Percentiles rank a stretch among this genome's conserved stretches.
These are phyloP conservation scores for Priceomyces carsonii DNA, from an alignment of 805 yeast genomes.

Conservation along the genomic window DNA sequence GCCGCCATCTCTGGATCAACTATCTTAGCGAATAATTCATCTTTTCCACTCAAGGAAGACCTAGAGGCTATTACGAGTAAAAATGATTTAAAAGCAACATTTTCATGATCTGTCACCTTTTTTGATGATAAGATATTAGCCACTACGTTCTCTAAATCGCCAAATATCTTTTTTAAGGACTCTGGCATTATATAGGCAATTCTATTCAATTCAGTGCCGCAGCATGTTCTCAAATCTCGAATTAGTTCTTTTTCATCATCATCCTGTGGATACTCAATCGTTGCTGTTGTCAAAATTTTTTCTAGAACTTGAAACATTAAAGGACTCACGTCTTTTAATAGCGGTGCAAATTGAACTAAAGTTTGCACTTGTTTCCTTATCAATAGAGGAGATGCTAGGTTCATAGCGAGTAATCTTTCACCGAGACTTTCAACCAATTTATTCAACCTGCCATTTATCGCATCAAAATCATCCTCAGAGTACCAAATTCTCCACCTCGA, in stretches of 20 bases:
- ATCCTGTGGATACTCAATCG: conserved; percentile 71
- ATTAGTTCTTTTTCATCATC: conserved; percentile 75
- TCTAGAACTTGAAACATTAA: conserved; percentile 84
- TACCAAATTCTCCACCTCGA: conserved; percentile 97
- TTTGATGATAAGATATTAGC: conserved; percentile 64
- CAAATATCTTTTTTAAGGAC: conserved; percentile 74
- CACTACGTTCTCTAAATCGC: conserved; percentile 81
- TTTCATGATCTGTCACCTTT: conserved; percentile 85
- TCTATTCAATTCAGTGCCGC: conserved; percentile 93
- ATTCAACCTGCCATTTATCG: conserved; percentile 51
- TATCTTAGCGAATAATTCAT: conserved; percentile 75
- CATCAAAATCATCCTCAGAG: conserved; percentile 52
- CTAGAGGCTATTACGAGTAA: conserved; percentile 88
- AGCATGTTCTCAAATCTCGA: conserved; percentile 83
- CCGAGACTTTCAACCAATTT: conserved; percentile 68
- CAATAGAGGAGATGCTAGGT: conserved; percentile 75
- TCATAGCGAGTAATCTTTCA: conserved; percentile 71
- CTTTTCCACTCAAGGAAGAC: conserved; percentile 70
- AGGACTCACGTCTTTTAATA: conserved; percentile 71
- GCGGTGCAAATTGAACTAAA: conserved; percentile 89
- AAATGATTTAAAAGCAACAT: conserved; percentile 91
- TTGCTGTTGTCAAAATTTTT: conserved; percentile 78
- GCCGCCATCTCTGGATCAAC: conserved; percentile 92
- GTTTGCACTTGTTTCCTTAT: conserved; percentile 87
- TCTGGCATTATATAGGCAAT: conserved; percentile 95